Evolutionary conservation across 2,329 filamentous ascomycete species (phyloP), one percentile per base, ranked within the genome.

Genomic region (Fusarium sterilihyphosum): DNA sequence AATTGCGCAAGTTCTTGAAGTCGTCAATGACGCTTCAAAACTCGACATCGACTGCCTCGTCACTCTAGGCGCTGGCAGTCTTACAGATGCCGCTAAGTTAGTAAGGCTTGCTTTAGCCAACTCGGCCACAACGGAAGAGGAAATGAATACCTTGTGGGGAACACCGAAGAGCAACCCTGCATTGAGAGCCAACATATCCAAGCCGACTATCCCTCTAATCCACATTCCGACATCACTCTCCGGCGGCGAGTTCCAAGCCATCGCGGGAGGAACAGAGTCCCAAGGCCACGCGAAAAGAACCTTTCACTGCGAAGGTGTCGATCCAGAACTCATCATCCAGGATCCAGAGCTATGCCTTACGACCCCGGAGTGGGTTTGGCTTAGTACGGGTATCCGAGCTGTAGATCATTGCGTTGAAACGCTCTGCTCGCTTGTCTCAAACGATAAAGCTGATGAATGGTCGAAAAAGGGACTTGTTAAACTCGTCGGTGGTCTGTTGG

Each of bases 351-450:
- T 91, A 2, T 84, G 83, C 22, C 78, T 82, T 5, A 86, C 86
- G 1, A 91, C 89, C 0, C 89, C 89, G 0, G 80, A 82, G 2
- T 81, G 81, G 26, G 82, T 90, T 26, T 92, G 89, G 89, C 81
- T 91, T 3, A 87, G 86, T 49, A 89, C 88, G 0, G 90, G 90
- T 1, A 83, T 91, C 13, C 83, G 89, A 14, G 85, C 86, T 1
- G 84, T 91, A 1, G 89, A 91, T 73, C 88, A 90, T 75, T 90
- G 88, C 64, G 85, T 91, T 8, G 89, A 91, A 78, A 86, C 86
- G 3, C 77, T 88, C 9, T 89, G 86, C 70, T 86, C 85, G 2
- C 75, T 84, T 3, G 68, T 76, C 5, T 84, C 86, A 16, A 76
- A 78, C 13, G 78, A 79, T 2, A 77, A 80, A 29, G 84, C 83